Conservation (phyloP, 768 basidiomycete species). For the Gloeostereum incarnatum region DNA sequence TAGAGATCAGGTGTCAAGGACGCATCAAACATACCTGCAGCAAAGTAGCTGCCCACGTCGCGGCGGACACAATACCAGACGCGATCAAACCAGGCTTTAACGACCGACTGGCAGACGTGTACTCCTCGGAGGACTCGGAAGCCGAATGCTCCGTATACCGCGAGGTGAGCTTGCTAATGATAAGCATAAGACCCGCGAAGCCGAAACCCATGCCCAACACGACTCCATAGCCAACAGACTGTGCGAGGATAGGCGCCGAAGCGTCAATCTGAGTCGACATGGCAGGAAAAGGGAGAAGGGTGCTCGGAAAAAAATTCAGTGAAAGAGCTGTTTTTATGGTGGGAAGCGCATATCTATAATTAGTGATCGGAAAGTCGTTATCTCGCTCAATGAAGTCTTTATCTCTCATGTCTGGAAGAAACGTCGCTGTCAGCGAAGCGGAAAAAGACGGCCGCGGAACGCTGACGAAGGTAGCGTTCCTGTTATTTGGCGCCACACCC, state of each 20-base stretch:
- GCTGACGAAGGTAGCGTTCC: too few species aligned
- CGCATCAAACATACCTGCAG: slow-evolving; percentile 6
- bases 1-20: neutral
- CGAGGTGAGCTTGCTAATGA: slow-evolving; percentile 7
- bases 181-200: slow-evolving; percentile 9
- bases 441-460: too few species aligned
- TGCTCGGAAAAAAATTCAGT: too few species aligned
- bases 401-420: too few species aligned
- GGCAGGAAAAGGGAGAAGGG: too few species aligned
- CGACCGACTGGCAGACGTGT: slow-evolving; percentile 13
- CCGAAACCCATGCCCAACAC: slow-evolving; percentile 11
- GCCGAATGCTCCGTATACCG: slow-evolving; percentile 7
- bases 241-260: slow-evolving; percentile 8
- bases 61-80: slow-evolving; percentile 13
- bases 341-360: too few species aligned
- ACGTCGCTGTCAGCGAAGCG: too few species aligned
- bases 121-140: slow-evolving; percentile 9
- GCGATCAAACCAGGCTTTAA: slow-evolving; percentile 15
- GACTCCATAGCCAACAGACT: slow-evolving; percentile 10
- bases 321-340: too few species aligned
- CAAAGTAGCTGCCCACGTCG: neutral
- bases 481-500: too few species aligned
- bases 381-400: too few species aligned
- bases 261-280: slow-evolving; percentile 10
- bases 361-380: too few species aligned